These are phyloP conservation scores for Colletotrichum noveboracense DNA, from an alignment of 2,329 filamentous ascomycete species.

Conservation along the genomic window DNA sequence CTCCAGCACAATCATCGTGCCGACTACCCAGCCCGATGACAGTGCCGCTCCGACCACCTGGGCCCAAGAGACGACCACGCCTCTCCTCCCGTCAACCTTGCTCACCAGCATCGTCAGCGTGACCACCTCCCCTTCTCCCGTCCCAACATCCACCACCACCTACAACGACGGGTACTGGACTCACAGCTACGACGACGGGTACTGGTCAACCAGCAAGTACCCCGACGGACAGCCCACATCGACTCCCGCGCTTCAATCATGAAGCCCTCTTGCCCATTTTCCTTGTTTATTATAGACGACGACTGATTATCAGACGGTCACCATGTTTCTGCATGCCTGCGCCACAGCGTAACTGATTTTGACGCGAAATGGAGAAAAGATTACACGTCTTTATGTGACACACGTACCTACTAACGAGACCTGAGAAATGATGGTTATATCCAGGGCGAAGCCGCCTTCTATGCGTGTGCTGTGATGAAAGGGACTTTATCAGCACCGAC, in stretches of 20 bases:
- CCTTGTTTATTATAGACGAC: not conserved
- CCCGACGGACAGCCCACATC: conserved; percentile 48
- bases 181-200: conserved; percentile 44
- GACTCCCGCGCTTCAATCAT: conserved; percentile 16
- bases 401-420: not conserved
- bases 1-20: not conserved
- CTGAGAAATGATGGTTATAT: conserved; percentile 10
- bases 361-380: not conserved
- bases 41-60: conserved; percentile 19
- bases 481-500: conserved; percentile 31
- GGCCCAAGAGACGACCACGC: conserved; percentile 7
- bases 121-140: conserved; percentile 19
- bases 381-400: not conserved
- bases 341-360: not conserved
- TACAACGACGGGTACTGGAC: conserved; percentile 49
- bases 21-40: conserved; percentile 18
- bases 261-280: not conserved
- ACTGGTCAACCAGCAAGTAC: conserved; percentile 50
- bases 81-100: conserved; percentile 18
- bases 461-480: not conserved
- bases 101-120: conserved; percentile 23
- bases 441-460: not conserved
- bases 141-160: conserved; percentile 27
- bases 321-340: not conserved
- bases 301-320: not conserved